Conservation (phyloP, 1,284 basidiomycete species). For the Termitomyces sp. region DNA sequence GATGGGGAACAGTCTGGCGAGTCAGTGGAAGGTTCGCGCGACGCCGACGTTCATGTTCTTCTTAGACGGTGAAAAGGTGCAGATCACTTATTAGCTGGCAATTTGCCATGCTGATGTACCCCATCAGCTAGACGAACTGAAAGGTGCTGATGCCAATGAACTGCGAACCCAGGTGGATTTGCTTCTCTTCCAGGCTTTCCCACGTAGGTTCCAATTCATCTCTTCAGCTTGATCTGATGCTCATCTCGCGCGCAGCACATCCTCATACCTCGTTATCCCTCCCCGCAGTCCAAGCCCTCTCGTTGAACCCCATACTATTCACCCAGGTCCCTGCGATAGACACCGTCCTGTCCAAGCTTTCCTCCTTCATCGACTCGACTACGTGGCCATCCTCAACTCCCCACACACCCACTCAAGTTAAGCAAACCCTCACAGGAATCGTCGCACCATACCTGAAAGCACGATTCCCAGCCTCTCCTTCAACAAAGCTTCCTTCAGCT, state of each 20-base stretch:
- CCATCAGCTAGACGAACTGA: constrained; percentile 61
- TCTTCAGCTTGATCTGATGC: constrained; percentile 1
- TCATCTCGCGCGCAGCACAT: constrained; percentile 51
- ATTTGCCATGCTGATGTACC: neutral
- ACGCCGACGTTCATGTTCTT: constrained; percentile 89
- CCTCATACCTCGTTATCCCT: constrained; percentile 63
- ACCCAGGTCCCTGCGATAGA: constrained; percentile 66
- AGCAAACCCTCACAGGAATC: constrained; percentile 41
- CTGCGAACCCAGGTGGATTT: constrained; percentile 67
- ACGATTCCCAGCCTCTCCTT: constrained; percentile 30
- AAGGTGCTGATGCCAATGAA: constrained; percentile 66
- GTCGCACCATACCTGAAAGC: constrained; percentile 68
- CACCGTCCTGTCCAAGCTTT: constrained; percentile 58
- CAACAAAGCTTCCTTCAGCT: constrained; percentile 26
- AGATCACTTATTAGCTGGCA: constrained; percentile 8
- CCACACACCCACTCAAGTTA: constrained; percentile 37
- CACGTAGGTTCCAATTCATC: constrained; percentile 48
- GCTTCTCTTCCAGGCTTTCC: constrained; percentile 69
- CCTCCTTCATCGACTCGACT: constrained; percentile 52
- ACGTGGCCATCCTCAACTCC: constrained; percentile 26
- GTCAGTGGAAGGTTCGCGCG: constrained; percentile 63
- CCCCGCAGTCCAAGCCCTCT: constrained; percentile 58
- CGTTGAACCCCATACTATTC: constrained; percentile 74
- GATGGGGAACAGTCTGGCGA: constrained; percentile 53
- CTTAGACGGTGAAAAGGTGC: constrained; percentile 68